Base-by-base conservation (phyloP, 2,329 filamentous ascomycete species). In the Colletotrichum limetticola region DNA sequence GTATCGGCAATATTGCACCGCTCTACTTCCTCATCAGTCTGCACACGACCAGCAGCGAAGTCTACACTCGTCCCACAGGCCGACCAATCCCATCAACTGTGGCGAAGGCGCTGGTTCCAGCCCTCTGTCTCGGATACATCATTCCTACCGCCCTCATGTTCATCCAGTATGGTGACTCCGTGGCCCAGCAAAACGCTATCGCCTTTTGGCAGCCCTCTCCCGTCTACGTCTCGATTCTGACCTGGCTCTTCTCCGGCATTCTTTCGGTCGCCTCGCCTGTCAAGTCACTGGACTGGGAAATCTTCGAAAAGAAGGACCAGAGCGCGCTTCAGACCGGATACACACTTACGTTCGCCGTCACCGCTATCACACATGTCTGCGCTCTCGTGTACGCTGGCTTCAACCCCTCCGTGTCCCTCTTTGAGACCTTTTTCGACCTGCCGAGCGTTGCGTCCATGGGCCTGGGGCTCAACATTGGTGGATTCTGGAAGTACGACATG, bases 51-150 rank as follows among this genome's bases (percentile, higher is more conserved):
- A 16, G 53, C 22, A 69, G 37, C 24, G 22, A 1, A 7, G 35
- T 56, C 16, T 57, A 73, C 11, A 55, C 62, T 4, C 46, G 53
- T 6, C 66, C 74, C 0, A 67, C 71, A 5, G 75, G 75, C n/a
- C 75, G 76, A 12, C 62, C 58, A 11, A 46, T 76, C 3, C 64
- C 61, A 2, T 60, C 66, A 11, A 63, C 71, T 7, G 66, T 76
- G 2, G 76, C 76, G 4, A 64, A 60, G n/a, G 66, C 74, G 2
- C 60, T 78, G 26, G 14, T 77, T 1, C 75, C 75, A 0, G 74
- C 77, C 9, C 22, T 77, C 0, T 65, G 53, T 2, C 24, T 76
- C 4, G 74, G 76, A 4, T 77, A 75, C 26, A 37, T 76, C 26
- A 16, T 78, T 1, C 75, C 77, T 4, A 63, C 57, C 16, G 46